Base-by-base conservation (phyloP, 225 moss, liverwort and hornwort species). In the Takakia lepidozioides region DNA sequence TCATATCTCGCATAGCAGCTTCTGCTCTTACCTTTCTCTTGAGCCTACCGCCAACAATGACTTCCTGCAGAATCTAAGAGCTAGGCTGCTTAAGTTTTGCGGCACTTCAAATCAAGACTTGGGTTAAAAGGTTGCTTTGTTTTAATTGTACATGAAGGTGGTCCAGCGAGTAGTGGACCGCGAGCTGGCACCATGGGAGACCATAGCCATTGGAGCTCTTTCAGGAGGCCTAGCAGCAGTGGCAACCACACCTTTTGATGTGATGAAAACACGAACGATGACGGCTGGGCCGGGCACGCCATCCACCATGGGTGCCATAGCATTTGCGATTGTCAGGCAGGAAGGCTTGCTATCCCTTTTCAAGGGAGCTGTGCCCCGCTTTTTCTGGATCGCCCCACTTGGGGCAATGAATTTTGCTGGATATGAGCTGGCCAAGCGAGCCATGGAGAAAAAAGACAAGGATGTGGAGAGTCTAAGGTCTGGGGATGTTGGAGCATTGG, bases 361-460 rank as follows among this genome's bases (percentile, higher is more conserved):
- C 29, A 71, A 76, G 55, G 76, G 67, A 1, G 76, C 71, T 0
- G 42, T 76, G 3, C 76, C 71, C 1, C 62, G 76, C 2, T 76
- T 76, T 51, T 71, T 76, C 55, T 76, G 71, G 76, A 76, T 76
- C 59, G 76, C 76, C 5, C 67, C 76, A 48, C 67, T 76, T 1
- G 76, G 76, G 53, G 76, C 71, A 2, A 76, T 76, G 76, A 76
- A 76, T 47, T 76, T 76, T 16, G 76, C 67, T 4, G 76, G 71
- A 0, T 76, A 71, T 42, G 76, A 76, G 56, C 59, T 76, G 13
- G 71, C 76, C 1, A 76, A 76, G 59, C 58, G 71, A 52, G 76
- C 67, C 6, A 71, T 76, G 71, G 76, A 76, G 48, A 56, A 71
- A 20, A 67, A 66, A 38, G 66, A 76, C 3, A 63, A 63, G 51